Evolutionary conservation across 2,329 filamentous ascomycete genomes (phyloP), one percentile per base, ranked within the genome.

Genomic region (Colletotrichum scovillei): DNA sequence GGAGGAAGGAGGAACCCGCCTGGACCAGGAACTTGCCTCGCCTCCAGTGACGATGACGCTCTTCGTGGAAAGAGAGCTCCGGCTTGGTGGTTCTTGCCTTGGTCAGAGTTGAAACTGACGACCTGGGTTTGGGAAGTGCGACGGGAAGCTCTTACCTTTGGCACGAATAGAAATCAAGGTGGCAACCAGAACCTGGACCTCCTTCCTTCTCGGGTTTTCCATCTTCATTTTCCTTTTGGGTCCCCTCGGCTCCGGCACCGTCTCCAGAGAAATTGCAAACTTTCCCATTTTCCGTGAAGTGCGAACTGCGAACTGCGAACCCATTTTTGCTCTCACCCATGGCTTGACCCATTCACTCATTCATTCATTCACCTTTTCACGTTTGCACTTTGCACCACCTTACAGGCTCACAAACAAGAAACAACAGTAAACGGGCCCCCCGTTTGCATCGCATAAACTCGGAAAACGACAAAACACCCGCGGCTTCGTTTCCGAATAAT

Each of bases 21-120:
- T 38, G 62, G 26, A 59, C 53, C 59, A 49, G 46, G 69, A 28
- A 69, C 69, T 73, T 64, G 60, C 60, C 70, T 73, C 56, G 52
- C 49, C 49, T 49, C 30, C 11, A 24, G 55, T 56, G 66, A 71
- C 60, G 67, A 73, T 73, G 67, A 73, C 71, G 71, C 67, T 64
- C 46, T 46, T 58, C 38, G 52, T 16, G 26, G 60, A 28, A 58
- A 28, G 30, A 66, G 32, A 60, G 28, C 67, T 60, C 62, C 68
- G 62, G 55, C 68, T 70, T 53, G 67, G 14, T 35, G 16, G 63
- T 35, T 26, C 53, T 28, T 49, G 19, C 42, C 42, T 38, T 38
- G 62, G 62, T n/a, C n/a, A 24, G 24, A n/a, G 4, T 55, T 49
- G 46, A 11, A 49, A 49, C 42, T 49, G 42, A 22, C 42, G 42